Conservation (phyloP, 2,329 filamentous ascomycete species). For the Scopulariopsis brevicaulis region DNA sequence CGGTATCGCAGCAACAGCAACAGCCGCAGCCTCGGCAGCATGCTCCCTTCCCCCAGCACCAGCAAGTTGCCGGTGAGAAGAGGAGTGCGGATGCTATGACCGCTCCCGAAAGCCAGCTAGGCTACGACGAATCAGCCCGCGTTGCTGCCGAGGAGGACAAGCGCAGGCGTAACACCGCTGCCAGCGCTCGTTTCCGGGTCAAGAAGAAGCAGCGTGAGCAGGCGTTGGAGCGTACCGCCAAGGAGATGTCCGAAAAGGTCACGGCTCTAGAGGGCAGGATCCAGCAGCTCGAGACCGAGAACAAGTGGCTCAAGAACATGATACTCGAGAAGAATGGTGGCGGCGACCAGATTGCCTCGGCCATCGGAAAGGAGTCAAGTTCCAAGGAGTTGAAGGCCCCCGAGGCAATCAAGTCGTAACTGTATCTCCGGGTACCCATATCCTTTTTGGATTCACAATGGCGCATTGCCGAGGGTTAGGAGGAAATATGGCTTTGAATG, state of each 20-base stretch:
- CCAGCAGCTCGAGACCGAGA: conserved; percentile 69
- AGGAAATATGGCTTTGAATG: neutral
- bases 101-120: conserved; percentile 28
- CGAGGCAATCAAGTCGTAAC: conserved; percentile 39
- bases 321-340: conserved; percentile 72
- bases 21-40: conserved; percentile 12
- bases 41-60: conserved; percentile 17
- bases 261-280: conserved; percentile 61
- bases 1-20: conserved; percentile 12
- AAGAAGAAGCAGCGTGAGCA: conserved; percentile 96
- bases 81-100: conserved; percentile 28
- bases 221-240: conserved; percentile 68
- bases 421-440: neutral
- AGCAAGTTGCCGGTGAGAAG: conserved; percentile 25
- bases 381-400: conserved; percentile 8
- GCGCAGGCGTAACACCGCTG: conserved; percentile 78
- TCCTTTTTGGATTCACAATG: neutral
- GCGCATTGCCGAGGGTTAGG: neutral
- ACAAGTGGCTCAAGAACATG: conserved; percentile 71
- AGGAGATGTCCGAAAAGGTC: conserved; percentile 76
- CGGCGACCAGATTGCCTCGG: conserved; percentile 32
- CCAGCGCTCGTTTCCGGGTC: conserved; percentile 77
- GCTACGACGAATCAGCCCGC: conserved; percentile 57
- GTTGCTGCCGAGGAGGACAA: conserved; percentile 80
- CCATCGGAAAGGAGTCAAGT: conserved; percentile 37